These are phyloP conservation scores for Heterotrichella gracilis DNA, from an alignment of 352 stramenopile genomes.

Conservation along the genomic window DNA sequence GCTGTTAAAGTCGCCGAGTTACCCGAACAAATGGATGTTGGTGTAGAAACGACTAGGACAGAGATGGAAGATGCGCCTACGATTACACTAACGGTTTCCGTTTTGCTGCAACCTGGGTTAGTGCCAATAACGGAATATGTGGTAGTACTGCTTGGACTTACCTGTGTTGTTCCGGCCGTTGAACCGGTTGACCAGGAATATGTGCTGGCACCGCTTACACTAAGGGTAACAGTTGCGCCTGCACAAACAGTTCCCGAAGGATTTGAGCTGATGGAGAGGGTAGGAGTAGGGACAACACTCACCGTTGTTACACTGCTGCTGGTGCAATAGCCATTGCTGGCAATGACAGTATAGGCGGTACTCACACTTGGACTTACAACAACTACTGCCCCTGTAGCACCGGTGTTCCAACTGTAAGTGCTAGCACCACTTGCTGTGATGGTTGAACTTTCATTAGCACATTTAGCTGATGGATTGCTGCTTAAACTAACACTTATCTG, in stretches of 20 bases:
- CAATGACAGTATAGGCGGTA: background rate
- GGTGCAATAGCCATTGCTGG: background rate
- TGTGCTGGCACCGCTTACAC: background rate
- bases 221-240: background rate
- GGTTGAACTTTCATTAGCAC: background rate
- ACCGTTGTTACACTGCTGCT: too few species aligned
- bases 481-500: background rate
- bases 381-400: too few species aligned
- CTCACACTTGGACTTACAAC: too few species aligned
- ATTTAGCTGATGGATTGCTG: background rate
- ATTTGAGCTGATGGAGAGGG: too few species aligned
- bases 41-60: background rate
- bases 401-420: constrained; percentile 1
- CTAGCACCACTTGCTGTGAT: background rate
- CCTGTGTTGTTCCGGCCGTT: background rate
- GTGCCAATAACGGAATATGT: background rate
- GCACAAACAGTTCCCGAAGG: too few species aligned
- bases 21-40: background rate
- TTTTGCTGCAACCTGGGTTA: background rate
- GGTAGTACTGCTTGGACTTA: background rate
- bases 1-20: background rate
- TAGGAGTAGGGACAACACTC: too few species aligned
- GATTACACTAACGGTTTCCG: background rate
- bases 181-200: background rate
- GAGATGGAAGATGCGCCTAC: background rate